Evolutionary conservation across 1,284 basidiomycete species (phyloP).

Genomic region (Trametes hirsuta): DNA sequence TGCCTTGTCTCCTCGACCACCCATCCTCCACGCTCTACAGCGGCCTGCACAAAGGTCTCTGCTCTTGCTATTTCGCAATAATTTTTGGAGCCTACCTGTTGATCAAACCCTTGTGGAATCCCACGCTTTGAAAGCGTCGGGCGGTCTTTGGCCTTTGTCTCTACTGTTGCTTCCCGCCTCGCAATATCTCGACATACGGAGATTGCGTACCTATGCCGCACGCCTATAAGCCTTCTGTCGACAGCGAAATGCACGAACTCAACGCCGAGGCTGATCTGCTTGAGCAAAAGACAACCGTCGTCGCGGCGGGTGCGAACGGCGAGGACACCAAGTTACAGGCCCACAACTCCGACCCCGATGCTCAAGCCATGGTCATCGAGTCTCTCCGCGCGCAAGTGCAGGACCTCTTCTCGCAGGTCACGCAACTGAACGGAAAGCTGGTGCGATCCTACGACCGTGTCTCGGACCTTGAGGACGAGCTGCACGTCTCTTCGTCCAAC

Average conservation of each 20-base stretch:
- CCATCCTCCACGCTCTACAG: no score
- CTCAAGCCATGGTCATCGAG: slow-evolving; percentile 75
- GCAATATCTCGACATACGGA: background rate
- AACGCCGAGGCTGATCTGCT: slow-evolving; percentile 37
- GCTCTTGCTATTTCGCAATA: no score
- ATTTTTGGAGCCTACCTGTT: no score
- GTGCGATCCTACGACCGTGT: slow-evolving; percentile 91
- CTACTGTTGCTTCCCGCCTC: background rate
- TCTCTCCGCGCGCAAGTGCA: slow-evolving; percentile 82
- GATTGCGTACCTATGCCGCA: slow-evolving; percentile 18
- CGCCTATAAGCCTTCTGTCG: slow-evolving; percentile 24
- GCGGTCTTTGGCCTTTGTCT: background rate
- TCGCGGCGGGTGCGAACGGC: slow-evolving; percentile 27
- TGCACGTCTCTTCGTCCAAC: slow-evolving; percentile 69
- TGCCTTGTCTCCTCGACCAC: no score
- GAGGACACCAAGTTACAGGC: slow-evolving; percentile 26
- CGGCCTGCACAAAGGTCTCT: no score
- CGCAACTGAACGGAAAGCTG: slow-evolving; percentile 90
- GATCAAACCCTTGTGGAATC: background rate
- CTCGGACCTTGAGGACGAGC: slow-evolving; percentile 90
- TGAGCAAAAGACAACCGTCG: slow-evolving; percentile 33
- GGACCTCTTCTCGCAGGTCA: slow-evolving; percentile 88
- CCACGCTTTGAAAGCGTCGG: slow-evolving; percentile 10
- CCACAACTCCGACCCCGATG: slow-evolving; percentile 47
- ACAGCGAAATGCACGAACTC: slow-evolving; percentile 38